Base-by-base conservation (phyloP, 1,139 yeast genomes). In the Hyphopichia burtonii region DNA sequence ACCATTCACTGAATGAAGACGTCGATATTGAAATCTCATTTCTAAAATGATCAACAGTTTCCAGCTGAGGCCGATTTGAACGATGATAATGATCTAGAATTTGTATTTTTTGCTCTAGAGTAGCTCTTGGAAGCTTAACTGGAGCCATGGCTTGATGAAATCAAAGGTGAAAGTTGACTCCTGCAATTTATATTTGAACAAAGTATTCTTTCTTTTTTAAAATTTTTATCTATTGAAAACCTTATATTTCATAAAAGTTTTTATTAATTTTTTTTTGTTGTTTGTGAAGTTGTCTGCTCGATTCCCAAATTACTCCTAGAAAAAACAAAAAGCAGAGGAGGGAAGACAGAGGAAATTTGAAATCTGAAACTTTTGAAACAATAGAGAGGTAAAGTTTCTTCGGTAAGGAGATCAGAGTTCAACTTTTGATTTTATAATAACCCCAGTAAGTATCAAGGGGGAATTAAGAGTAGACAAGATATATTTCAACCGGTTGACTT, bases 1-100 rank as follows among this genome's bases (percentile, higher is more conserved):
- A 54, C 85, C 86, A 80, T 54, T 79, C 85, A 51, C 80, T 73
- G 47, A 80, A 72, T 7, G 80, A 73, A 19, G 82, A 76, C 0
- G 84, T 78, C 14, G 82, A 76, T 14, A 80, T 78, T 16, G 82
- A 70, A 36, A 75, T 66, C 44, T 68, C 68, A 40, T 73, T 62
- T 47, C 70, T 74, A 58, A 71, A 80, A 37, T 67, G 58, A 39
- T 78, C 79, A 18, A 80, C 85, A 0, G 82, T 77, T 49, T 76
- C 82, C 66, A 74, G 77, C 52, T 80, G 84, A 3, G 83, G 80
- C 40, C 76, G 56, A 41, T 71, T 68, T 12, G 77, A 67, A 34
- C 59, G 61, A 50, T 75, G 83, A 49, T 63, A 76, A 52, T 64
- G 71, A 54, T 80, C 82, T 35, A 80, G 61, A 23, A 79, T 76